Conservation (phyloP, 148 eudicot genomes). For the Polygonum aviculare region DNA sequence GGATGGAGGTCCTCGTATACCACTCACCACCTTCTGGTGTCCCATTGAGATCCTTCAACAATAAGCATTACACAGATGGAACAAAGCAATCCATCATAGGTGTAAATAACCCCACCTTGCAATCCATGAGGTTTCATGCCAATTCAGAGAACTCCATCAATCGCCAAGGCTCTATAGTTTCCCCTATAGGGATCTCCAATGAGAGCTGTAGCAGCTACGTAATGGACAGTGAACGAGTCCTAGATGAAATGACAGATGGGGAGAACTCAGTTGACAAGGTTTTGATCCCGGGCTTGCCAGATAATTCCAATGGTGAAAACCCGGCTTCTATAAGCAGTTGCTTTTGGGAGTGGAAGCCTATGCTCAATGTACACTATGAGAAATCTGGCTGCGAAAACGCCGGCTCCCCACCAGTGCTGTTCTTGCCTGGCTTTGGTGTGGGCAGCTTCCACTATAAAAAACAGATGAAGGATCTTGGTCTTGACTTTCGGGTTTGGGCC, state of each 20-base stretch:
- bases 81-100: background rate
- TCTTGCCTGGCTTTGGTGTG: constrained; percentile 95
- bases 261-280: constrained; percentile 39
- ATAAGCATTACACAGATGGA: background rate
- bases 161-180: constrained; percentile 20
- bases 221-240: constrained; percentile 32
- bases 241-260: constrained; percentile 22
- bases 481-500: constrained; percentile 80
- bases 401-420: constrained; percentile 66
- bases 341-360: constrained; percentile 89
- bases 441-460: constrained; percentile 93
- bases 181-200: constrained; percentile 25
- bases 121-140: background rate
- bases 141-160: background rate
- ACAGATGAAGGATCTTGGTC: constrained; percentile 83
- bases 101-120: background rate
- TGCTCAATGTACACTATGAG: constrained; percentile 67
- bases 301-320: constrained; percentile 43
- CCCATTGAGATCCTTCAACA: background rate
- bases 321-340: constrained; percentile 51
- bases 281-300: constrained; percentile 66
- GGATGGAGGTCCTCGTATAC: constrained; percentile 10
- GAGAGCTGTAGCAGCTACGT: constrained; percentile 36
- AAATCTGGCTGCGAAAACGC: constrained; percentile 56
- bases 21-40: background rate